Base-by-base conservation (phyloP, 352 stramenopile species). In the Globisporangium spinosum region DNA sequence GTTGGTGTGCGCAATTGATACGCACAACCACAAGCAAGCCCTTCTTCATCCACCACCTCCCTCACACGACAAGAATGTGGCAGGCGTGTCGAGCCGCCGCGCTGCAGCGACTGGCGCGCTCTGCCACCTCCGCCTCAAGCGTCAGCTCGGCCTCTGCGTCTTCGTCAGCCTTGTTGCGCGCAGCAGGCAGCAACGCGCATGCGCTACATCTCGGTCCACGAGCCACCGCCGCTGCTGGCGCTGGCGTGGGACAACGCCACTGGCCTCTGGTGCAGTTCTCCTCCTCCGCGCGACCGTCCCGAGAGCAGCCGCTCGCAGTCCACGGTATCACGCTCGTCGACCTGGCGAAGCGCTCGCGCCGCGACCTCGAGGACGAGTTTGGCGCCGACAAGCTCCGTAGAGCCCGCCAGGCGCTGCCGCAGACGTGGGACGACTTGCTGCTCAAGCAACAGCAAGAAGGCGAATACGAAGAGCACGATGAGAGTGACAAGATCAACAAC, bases 301-400 rank as follows among this genome's bases (percentile, higher is more conserved):
- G 29, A n/a, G 25, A 45, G 27, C 47, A 43, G 53, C 61, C 54
- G 2, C 10, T 69, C 29, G 6, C 17, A 1, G 62, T 80, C 12
- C 43, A 56, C 15, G 72, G 68, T 35, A 54, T 83, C 49, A 51
- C 70, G 61, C 67, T 86, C 40, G 54, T 53, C 25, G 70, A 82
- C 32, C 61, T 83, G n/a, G 74, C 75, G 3, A 70, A 43, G 23
- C 70, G 63, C 8, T 66, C 76, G 45, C 75, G 70, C 57, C 25
- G 69, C 23, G 72, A 83, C 4, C 53, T 86, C 15, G 57, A 73
- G 43, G 56, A 66, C 15, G 53, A 67, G 32, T 69, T 77, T 9
- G 74, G 78, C 10, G 58, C 53, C 45, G 49, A 47, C 3, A 62
- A 71, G 64, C 51, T 83, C 59, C 66, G 64, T 1, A 71, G 73